These are phyloP conservation scores for Kodamaea fungicola DNA, from an alignment of 1,139 yeast species.

Conservation along the genomic window DNA sequence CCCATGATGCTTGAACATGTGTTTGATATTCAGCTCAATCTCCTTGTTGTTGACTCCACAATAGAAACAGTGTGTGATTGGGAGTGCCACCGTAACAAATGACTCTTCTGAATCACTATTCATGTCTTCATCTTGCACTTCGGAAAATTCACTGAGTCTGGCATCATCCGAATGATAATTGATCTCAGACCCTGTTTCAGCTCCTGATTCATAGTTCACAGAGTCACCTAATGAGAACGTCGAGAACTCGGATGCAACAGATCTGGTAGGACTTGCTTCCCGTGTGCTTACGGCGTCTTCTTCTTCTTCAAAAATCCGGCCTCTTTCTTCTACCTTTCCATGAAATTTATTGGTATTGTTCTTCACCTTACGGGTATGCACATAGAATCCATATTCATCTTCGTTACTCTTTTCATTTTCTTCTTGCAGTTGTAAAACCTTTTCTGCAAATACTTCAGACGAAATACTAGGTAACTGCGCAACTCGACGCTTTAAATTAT, in stretches of 20 bases:
- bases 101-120: constrained; percentile 19
- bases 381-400: constrained; percentile 65
- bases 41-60: constrained; percentile 38
- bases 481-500: constrained; percentile 86
- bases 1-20: constrained; percentile 49
- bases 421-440: constrained; percentile 42
- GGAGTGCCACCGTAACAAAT: constrained; percentile 23
- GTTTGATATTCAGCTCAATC: constrained; percentile 42
- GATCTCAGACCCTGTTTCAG: constrained; percentile 50
- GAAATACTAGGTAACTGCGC: constrained; percentile 78
- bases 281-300: constrained; percentile 15
- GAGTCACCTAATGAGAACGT: constrained; percentile 67
- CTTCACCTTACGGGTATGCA: constrained; percentile 28
- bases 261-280: constrained; percentile 49
- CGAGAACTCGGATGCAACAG: constrained; percentile 57
- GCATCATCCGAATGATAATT: constrained; percentile 43
- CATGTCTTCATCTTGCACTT: constrained; percentile 19
- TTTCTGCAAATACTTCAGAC: constrained; percentile 79
- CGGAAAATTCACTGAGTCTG: constrained; percentile 14
- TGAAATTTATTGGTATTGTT: constrained; percentile 19
- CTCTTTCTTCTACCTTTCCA: constrained; percentile 18
- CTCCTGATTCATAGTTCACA: constrained; percentile 33
- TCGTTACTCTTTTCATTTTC: constrained; percentile 41
- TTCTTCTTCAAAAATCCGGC: constrained; percentile 6
- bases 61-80: constrained; percentile 38